These are phyloP conservation scores for Fusarium pseudocircinatum DNA, from an alignment of 2,329 filamentous ascomycete species.

Conservation along the genomic window DNA sequence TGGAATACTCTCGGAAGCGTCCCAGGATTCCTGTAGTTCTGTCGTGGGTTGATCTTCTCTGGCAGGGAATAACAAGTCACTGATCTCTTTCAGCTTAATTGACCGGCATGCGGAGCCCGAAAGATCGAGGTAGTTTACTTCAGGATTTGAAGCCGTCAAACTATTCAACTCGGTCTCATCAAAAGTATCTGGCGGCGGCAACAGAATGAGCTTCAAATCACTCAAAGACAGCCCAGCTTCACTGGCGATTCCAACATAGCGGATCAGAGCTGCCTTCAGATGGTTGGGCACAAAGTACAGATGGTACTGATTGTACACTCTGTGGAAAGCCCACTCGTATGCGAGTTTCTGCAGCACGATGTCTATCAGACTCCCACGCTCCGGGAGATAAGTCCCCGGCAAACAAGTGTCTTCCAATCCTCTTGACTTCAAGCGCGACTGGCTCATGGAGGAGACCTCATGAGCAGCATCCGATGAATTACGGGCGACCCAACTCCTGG, in stretches of 20 bases:
- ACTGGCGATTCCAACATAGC: slow-evolving; percentile 57
- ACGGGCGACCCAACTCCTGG: slow-evolving; percentile 63
- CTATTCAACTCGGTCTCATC: slow-evolving; percentile 42
- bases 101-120: slow-evolving; percentile 61
- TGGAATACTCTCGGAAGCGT: slow-evolving; percentile 50
- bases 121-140: slow-evolving; percentile 64
- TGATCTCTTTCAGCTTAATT: slow-evolving; percentile 62
- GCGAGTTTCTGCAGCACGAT: slow-evolving; percentile 61
- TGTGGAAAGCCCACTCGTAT: slow-evolving; percentile 64
- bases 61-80: slow-evolving; percentile 60
- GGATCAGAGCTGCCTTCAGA: slow-evolving; percentile 62
- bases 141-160: slow-evolving; percentile 37
- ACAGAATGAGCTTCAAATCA: slow-evolving; percentile 61
- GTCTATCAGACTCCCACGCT: slow-evolving; percentile 60
- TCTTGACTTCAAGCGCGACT: slow-evolving; percentile 33
- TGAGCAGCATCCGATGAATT: slow-evolving; percentile 20
- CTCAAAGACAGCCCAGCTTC: slow-evolving; percentile 58
- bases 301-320: slow-evolving; percentile 65
- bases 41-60: slow-evolving; percentile 24
- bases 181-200: slow-evolving; percentile 45
- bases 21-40: slow-evolving; percentile 64
- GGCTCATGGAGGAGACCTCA: slow-evolving; percentile 27
- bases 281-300: slow-evolving; percentile 64
- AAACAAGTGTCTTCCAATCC: slow-evolving; percentile 46
- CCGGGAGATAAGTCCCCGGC: slow-evolving; percentile 58